phyloP scores from a whole-genome alignment of 768 basidiomycete species.

The Boletus subparvulus region DNA sequence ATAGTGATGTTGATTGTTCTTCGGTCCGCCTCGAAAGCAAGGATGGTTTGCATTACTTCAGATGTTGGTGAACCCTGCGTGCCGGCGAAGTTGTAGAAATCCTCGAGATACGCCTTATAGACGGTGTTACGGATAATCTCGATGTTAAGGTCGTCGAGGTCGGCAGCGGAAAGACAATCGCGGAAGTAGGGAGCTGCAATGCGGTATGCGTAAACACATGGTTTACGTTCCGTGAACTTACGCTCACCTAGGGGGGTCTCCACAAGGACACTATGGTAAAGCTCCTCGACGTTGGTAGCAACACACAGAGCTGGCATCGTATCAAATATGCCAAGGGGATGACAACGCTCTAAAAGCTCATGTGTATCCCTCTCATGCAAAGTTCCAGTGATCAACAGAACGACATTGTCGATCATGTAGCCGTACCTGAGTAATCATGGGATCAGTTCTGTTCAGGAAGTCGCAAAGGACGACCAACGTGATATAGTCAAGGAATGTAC shows the following conservation, averaged over 20 bases:
- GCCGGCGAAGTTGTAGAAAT: conserved; percentile 84
- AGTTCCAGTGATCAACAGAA: conserved; percentile 95
- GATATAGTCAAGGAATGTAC: conserved; percentile 95
- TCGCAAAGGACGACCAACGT: conserved; percentile 59
- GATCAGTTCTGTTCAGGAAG: conserved; percentile 6
- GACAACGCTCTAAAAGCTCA: conserved; percentile 93
- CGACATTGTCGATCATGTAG: conserved; percentile 99
- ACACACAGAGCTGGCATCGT: conserved; percentile 99
- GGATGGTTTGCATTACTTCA: conserved; percentile 89
- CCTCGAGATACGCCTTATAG: conserved; percentile 98
- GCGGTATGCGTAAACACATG: neutral
- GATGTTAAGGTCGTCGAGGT: conserved; percentile 98
- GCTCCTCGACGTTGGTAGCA: conserved; percentile 96
- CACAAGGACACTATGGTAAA: conserved; percentile 94
- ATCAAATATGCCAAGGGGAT: conserved; percentile 95
- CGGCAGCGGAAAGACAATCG: conserved; percentile 90
- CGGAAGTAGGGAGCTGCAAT: conserved; percentile 88
- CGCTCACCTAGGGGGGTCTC: conserved; percentile 92
- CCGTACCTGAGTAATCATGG: conserved; percentile 62
- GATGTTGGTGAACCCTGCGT: conserved; percentile 82
- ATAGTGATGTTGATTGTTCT: conserved; percentile 98
- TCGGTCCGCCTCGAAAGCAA: conserved; percentile 95
- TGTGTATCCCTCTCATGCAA: conserved; percentile 97
- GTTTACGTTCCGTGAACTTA: neutral
- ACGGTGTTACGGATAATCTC: conserved; percentile 99